Percentiles rank a stretch among this genome's conserved stretches.
Evolutionary conservation across 2,329 filamentous ascomycete species (phyloP).

Genomic region (Aureobasidium mangrovei): DNA sequence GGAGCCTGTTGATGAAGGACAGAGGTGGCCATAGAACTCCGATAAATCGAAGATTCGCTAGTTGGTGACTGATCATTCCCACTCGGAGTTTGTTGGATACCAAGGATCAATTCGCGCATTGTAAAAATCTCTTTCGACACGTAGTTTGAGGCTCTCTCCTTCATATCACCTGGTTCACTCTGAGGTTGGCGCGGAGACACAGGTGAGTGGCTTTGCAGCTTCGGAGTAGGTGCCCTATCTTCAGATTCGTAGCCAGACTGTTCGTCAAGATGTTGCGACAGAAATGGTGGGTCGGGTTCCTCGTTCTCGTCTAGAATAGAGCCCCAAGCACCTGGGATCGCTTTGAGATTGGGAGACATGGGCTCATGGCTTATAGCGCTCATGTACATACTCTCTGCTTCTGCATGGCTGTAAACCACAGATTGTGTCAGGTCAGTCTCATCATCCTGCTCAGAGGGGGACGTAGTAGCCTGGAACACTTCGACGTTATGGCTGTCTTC

Average conservation of each 20-base stretch:
- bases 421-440: slow-evolving; percentile 40
- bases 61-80: not conserved
- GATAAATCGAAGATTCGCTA: not conserved
- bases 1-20: slow-evolving; percentile 30
- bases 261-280: slow-evolving; percentile 6
- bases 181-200: not conserved
- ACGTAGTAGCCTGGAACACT: not conserved
- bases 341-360: not conserved
- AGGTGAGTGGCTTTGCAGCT: not conserved
- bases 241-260: not conserved
- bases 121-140: slow-evolving; percentile 1
- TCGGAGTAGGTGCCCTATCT: slow-evolving; percentile 9
- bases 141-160: slow-evolving; percentile 11
- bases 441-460: not conserved
- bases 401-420: slow-evolving; percentile 66
- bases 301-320: slow-evolving; percentile 10
- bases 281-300: slow-evolving; percentile 3
- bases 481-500: no score
- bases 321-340: slow-evolving; percentile 10
- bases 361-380: slow-evolving; percentile 45
- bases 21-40: slow-evolving; percentile 3
- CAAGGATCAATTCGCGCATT: not conserved
- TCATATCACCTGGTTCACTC: not conserved
- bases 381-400: slow-evolving; percentile 83
- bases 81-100: not conserved